These are phyloP conservation scores for Cercospora berteroae DNA, from an alignment of 2,329 filamentous ascomycete genomes.

Conservation along the genomic window DNA sequence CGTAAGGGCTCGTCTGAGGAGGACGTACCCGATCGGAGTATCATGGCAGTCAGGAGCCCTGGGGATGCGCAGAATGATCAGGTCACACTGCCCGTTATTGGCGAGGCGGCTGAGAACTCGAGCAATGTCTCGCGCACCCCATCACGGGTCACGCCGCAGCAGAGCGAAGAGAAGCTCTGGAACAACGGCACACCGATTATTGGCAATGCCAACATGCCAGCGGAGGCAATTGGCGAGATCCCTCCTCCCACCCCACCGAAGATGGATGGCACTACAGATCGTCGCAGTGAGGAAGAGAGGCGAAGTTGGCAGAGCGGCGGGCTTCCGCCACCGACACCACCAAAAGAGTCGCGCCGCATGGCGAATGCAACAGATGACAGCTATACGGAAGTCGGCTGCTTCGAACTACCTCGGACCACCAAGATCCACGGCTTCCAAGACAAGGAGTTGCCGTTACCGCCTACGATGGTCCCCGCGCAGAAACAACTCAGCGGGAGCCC, in stretches of 20 bases:
- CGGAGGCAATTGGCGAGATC: constrained; percentile 32
- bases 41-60: constrained; percentile 58
- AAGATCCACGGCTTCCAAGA: constrained; percentile 24
- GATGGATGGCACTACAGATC: constrained; percentile 27
- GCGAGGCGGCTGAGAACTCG: constrained; percentile 78
- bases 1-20: constrained; percentile 49
- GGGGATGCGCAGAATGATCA: constrained; percentile 56
- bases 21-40: constrained; percentile 61
- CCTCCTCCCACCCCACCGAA: constrained; percentile 38
- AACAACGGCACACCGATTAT: constrained; percentile 19
- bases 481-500: constrained; percentile 28
- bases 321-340: constrained; percentile 47
- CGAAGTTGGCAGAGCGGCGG: constrained; percentile 28
- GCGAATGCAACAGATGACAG: constrained; percentile 7
- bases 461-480: constrained; percentile 17
- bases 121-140: constrained; percentile 49
- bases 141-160: constrained; percentile 26
- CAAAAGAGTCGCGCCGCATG: constrained; percentile 37
- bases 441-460: constrained; percentile 32
- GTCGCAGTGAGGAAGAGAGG: constrained; percentile 24
- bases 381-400: constrained; percentile 2
- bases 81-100: constrained; percentile 74
- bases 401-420: not conserved
- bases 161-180: constrained; percentile 27
- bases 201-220: constrained; percentile 30